Evolutionary conservation across 2,329 filamentous ascomycete genomes (phyloP), one percentile per base, ranked within the genome.

Genomic region (Aureobasidium sp.): DNA sequence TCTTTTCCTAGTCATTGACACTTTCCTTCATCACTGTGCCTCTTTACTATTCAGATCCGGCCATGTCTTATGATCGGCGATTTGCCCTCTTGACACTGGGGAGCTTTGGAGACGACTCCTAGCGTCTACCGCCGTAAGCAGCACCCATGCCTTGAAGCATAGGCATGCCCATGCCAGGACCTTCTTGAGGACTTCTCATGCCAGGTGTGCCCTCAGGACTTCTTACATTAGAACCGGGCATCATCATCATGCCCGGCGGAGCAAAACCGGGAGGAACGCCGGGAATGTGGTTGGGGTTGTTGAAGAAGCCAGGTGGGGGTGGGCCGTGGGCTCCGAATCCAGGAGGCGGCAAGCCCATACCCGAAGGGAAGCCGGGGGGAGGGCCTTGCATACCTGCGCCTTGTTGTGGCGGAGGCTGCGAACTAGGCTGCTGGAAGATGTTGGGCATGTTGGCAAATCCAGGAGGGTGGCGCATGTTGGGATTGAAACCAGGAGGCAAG

Each of bases 401-500:
- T 49, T 45, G 62, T 31, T 58, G 57, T 31, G 60, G 63, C 42
- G 61, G 61, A 19, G 57, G 60, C 37, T 63, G 65, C 35, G 62
- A 63, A 50, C 62, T 63, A 40, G 66, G 61, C n/a, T 65, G 60
- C 57, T 63, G 66, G 66, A 71, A 72, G 37, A 69, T 67, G 53
- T 65, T 67, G 6, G 68, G 66, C 31, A 68, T 65, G 46, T 63
- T 66, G 46, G 65, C 64, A 53, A 70, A 69, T 27, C 69, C 70
- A 2, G 70, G 69, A 21, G 68, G 69, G 46, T 70, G 69, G 10
- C 69, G 68, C 63, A 70, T 67, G 53, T 66, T 65, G 5, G 65
- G 63, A 37, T 67, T 67, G 65, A 71, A 71, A 25, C 70, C 69
- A 19, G 70, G 47, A 57, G 64, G 50, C 19, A 45, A 37, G 33